Evolutionary conservation across 345 rosid species (phyloP), one percentile per base, ranked within the genome.

Genomic region (Dipteronia dyeriana): DNA sequence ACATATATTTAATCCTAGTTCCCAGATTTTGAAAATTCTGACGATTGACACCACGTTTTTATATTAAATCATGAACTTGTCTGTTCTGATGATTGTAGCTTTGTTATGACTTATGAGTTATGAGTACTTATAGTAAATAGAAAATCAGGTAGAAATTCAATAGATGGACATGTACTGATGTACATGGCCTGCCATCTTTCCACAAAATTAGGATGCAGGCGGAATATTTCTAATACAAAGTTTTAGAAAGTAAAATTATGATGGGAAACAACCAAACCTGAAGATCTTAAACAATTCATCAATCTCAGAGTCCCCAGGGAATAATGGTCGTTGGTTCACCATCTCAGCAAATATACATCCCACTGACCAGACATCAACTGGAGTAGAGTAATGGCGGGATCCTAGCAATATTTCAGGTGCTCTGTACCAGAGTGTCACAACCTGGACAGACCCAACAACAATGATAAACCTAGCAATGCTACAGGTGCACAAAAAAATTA

Each of bases 261-360:
- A n/a, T 66, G 34, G 51, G 39, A 66, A 66, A 54, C 43, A 13
- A 82, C 68, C 29, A 74, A 68, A 96, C 99, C 98, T 96, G 94
- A 96, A 96, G 80, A 96, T 96, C 85, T 91, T 94, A 86, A 92
- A 96, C 62, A 96, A 83, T 73, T 96, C 97, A 81, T 96, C 99
- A 78, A 96, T 94, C 87, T 96, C 99, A 0, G 99, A 96, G 84
- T 96, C 99, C 81, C 99, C 98, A 71, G 99, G 97, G 81, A 94
- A 96, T 74, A 94, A 84, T 41, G 99, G 99, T 72, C 83, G 86
- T 87, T 92, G 95, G 82, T 90, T 96, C 82, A 92, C 95, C 99
- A 96, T 96, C 92, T 96, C 99, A 49, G 99, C 97, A 84, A 96
- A 96, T 82, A 96, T 96, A 82, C 99, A 96, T n/a, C 99, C 99